Conservation (phyloP, 371 early-diverging fungal species). For the Mucor mucedo region DNA sequence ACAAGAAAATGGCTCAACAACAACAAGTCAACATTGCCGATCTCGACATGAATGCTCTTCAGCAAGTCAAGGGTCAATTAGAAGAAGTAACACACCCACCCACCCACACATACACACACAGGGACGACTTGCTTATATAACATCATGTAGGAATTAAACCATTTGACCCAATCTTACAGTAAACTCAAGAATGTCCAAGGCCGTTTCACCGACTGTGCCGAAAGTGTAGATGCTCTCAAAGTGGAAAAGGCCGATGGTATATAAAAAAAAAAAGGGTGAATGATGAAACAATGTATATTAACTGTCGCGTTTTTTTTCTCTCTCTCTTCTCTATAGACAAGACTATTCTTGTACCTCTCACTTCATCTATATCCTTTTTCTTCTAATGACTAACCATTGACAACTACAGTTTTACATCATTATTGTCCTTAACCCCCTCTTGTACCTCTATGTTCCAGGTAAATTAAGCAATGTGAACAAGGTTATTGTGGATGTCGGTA, state of each 20-base stretch:
- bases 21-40: conserved; percentile 81
- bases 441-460: conserved; percentile 91
- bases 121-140: neutral
- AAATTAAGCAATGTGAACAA: conserved; percentile 79
- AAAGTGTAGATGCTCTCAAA: conserved; percentile 55
- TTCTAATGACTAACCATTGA: neutral
- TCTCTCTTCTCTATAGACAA: conserved; percentile 52
- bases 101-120: no score
- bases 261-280: neutral
- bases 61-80: conserved; percentile 82
- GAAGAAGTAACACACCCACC: conserved; percentile 68
- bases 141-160: conserved; percentile 74
- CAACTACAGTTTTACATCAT: neutral
- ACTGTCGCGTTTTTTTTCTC: conserved; percentile 2
- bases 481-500: conserved; percentile 95
- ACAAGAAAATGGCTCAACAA: conserved; percentile 19
- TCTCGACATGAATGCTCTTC: conserved; percentile 83
- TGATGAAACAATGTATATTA: neutral
- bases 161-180: conserved; percentile 81
- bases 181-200: conserved; percentile 88
- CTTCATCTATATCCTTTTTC: conserved; percentile 61
- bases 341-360: conserved; percentile 80
- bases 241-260: conserved; percentile 50
- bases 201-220: conserved; percentile 84
- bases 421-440: conserved; percentile 28